Conservation (phyloP, 2,329 filamentous ascomycete species). For the Colletotrichum ledebouriae region DNA sequence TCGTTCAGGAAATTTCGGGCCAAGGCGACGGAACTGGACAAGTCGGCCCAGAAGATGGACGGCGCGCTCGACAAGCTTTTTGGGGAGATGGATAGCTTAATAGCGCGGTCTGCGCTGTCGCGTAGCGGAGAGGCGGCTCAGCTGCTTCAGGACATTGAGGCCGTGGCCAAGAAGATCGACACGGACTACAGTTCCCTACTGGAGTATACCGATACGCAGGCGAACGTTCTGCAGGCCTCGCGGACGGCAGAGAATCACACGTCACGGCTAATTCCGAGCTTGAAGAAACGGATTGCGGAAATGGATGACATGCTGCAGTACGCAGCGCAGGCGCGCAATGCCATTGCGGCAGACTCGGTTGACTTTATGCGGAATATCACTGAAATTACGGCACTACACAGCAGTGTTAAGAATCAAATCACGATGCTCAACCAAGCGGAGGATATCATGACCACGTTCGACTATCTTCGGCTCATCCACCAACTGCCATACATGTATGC, state of each 20-base stretch:
- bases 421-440: conserved; percentile 78
- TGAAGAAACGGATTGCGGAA: conserved; percentile 68
- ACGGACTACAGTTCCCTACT: conserved; percentile 86
- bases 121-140: conserved; percentile 75
- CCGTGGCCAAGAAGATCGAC: conserved; percentile 86
- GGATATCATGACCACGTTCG: conserved; percentile 84
- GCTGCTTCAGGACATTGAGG: conserved; percentile 86
- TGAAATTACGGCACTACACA: conserved; percentile 81
- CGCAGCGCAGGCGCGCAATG: conserved; percentile 76
- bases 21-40: conserved; percentile 73
- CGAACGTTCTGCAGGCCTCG: conserved; percentile 71
- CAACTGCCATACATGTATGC: conserved; percentile 92
- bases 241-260: conserved; percentile 75
- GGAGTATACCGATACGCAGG: conserved; percentile 73
- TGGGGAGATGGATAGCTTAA: conserved; percentile 72
- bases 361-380: conserved; percentile 87
- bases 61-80: conserved; percentile 72
- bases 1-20: conserved; percentile 71
- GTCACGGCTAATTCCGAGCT: conserved; percentile 70
- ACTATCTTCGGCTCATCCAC: conserved; percentile 83
- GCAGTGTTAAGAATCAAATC: conserved; percentile 79
- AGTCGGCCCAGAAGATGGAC: conserved; percentile 70
- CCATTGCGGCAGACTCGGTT: conserved; percentile 73
- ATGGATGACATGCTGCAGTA: conserved; percentile 73
- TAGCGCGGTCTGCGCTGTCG: conserved; percentile 66